Base-by-base conservation (phyloP, 148 eudicot genomes). In the Dysphania ambrosioides region DNA sequence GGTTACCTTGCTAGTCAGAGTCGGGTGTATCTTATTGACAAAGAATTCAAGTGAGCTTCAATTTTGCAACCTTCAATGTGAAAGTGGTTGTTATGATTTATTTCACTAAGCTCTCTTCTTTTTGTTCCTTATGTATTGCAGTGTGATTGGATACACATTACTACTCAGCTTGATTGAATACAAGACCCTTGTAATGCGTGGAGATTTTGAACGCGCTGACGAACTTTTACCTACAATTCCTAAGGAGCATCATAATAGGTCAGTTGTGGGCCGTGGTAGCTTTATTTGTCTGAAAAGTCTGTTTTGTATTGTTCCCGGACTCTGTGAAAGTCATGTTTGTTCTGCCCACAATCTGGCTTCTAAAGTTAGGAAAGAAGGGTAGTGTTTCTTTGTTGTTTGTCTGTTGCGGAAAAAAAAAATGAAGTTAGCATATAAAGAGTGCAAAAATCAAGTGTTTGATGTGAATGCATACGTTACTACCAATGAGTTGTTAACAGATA, bases 171-270 rank as follows among this genome's bases (percentile, higher is more conserved):
- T 95, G 84, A 91, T 95, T 70, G 97, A 95, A 76, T 95, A 95
- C 88, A 95, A 95, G 87, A 95, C 99, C 67, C 94, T 92, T 58
- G 96, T 95, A 83, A 95, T 95, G 99, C 97, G 99, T 82, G 99
- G 97, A 75, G 97, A 92, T 55, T 75, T 87, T 75, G 99, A 92
- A 42, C 87, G 89, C 58, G 99, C 99, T 49, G 89, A 83, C 82
- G 91, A 88, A 75, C 66, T 92, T 61, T 76, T 95, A 75, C 93
- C 99, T 79, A 82, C 92, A 70, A 92, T 95, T 86, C 99, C 99
- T 31, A 90, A 90, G 91, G 99, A 95, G 84, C 99, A 95, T 76
- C 94, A 82, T 75, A 92, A 95, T 76, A 95, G 99, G 99, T 90
- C 71, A 63, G 61, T 78, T n/a, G n/a, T n/a, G n/a, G n/a, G n/a